phyloP scores from a whole-genome alignment of 2,329 filamentous ascomycete genomes.

The Chrysosporium keratinophilum region DNA sequence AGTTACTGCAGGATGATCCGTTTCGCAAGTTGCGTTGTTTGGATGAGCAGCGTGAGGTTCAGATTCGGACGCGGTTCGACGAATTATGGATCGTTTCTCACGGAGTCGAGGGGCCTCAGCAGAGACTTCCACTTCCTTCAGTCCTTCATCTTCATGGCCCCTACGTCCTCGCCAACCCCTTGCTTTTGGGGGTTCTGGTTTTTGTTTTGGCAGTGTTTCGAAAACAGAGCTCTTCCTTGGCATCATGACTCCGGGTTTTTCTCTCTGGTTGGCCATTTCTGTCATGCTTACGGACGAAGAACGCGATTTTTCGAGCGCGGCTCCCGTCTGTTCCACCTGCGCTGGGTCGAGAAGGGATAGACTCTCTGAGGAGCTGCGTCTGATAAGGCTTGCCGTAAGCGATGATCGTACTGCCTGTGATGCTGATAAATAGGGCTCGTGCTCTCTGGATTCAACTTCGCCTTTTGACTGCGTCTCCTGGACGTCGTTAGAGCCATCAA shows the following conservation, averaged over 20 bases:
- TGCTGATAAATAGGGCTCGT: not conserved
- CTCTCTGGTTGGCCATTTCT: constrained; percentile 67
- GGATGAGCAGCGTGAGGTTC: constrained; percentile 6
- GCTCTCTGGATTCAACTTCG: not conserved
- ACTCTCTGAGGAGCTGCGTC: constrained; percentile 22
- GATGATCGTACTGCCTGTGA: not conserved
- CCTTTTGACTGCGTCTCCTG: not conserved
- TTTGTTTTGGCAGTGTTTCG: constrained; percentile 13
- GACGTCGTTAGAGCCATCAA: constrained; percentile 8
- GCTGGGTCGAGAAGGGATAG: constrained; percentile 20
- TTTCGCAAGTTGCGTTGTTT: not conserved
- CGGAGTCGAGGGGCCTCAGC: not conserved
- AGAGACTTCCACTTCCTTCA: not conserved
- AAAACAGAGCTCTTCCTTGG: constrained; percentile 49
- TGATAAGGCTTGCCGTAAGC: not conserved
- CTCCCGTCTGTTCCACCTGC: constrained; percentile 45
- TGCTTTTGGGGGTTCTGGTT: constrained; percentile 35
- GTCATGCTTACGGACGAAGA: constrained; percentile 65
- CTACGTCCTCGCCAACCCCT: constrained; percentile 35
- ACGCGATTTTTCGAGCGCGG: constrained; percentile 58
- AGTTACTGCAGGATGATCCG: not conserved
- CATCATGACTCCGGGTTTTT: constrained; percentile 72
- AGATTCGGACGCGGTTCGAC: constrained; percentile 11
- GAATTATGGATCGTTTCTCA: not conserved
- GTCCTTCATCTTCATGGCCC: constrained; percentile 19